phyloP scores from a whole-genome alignment of 78 protist species.

The Dictyostelium capitatum region DNA sequence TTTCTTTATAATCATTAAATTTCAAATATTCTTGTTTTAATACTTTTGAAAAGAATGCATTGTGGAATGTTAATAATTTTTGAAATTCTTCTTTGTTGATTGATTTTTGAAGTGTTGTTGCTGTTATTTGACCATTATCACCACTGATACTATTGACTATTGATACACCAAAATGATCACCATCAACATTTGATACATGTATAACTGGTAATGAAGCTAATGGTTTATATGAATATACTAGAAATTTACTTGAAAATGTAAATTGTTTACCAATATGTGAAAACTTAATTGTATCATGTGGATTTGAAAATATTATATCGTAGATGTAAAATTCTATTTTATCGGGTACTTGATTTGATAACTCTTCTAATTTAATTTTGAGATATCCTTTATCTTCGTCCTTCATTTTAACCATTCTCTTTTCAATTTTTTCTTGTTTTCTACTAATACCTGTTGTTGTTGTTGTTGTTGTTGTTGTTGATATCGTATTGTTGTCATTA shows the following conservation, averaged over 20 bases:
- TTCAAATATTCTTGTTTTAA: not conserved
- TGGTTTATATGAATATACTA: not conserved
- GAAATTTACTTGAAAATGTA: not conserved
- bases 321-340: not conserved
- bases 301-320: not conserved
- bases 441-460: not conserved
- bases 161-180: slow-evolving; percentile 4
- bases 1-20: not conserved
- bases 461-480: not conserved
- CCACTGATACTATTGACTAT: not conserved
- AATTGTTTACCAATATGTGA: not conserved
- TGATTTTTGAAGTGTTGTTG: not conserved
- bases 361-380: not conserved
- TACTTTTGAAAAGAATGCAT: not conserved
- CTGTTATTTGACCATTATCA: not conserved
- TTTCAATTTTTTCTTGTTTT: not conserved
- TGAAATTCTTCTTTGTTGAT: not conserved
- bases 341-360: not conserved
- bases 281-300: not conserved
- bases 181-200: not conserved
- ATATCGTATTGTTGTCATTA: no score
- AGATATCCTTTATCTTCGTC: not conserved
- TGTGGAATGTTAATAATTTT: not conserved
- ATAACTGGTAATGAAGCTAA: not conserved
- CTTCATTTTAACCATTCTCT: not conserved